Evolutionary conservation across 805 yeast genomes (phyloP).

Genomic region (Starmerella stigmatis): DNA sequence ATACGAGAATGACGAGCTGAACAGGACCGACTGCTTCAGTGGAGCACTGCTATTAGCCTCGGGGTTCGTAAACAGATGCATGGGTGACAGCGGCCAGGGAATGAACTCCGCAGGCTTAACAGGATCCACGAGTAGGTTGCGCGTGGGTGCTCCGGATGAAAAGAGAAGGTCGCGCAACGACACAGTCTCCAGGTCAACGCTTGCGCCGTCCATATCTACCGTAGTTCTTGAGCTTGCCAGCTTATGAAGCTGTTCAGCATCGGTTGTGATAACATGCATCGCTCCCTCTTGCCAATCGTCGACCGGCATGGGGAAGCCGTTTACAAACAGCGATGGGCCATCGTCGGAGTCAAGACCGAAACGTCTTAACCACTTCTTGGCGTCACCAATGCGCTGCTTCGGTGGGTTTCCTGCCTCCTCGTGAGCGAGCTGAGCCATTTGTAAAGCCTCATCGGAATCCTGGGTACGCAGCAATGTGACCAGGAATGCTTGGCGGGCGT

Average conservation of each 20-base stretch:
- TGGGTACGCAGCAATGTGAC: constrained; percentile 14
- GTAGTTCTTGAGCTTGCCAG: constrained; percentile 18
- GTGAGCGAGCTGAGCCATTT: constrained; percentile 16
- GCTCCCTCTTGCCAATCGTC: constrained; percentile 26
- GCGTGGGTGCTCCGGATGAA: constrained; percentile 9
- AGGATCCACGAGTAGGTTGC: constrained; percentile 18
- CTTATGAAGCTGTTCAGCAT: constrained; percentile 32
- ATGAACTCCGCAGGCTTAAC: not conserved
- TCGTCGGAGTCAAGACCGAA: constrained; percentile 33
- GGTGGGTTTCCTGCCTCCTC: constrained; percentile 10
- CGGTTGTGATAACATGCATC: constrained; percentile 36
- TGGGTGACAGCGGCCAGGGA: constrained; percentile 15
- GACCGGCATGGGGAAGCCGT: constrained; percentile 40
- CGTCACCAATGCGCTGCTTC: not conserved
- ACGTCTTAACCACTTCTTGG: constrained; percentile 27
- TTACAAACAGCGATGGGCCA: constrained; percentile 48
- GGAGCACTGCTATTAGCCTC: not conserved
- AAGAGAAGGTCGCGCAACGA: constrained; percentile 19
- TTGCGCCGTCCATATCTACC: not conserved
- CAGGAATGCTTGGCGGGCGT: constrained; percentile 21
- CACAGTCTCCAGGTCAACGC: not conserved
- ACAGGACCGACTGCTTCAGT: constrained; percentile 7
- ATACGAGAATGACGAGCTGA: constrained; percentile 13
- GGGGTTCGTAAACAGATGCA: constrained; percentile 9
- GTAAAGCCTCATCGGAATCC: constrained; percentile 9